These are phyloP conservation scores for Carnegiea gigantea DNA, from an alignment of 179 eudicot genomes.

Conservation along the genomic window DNA sequence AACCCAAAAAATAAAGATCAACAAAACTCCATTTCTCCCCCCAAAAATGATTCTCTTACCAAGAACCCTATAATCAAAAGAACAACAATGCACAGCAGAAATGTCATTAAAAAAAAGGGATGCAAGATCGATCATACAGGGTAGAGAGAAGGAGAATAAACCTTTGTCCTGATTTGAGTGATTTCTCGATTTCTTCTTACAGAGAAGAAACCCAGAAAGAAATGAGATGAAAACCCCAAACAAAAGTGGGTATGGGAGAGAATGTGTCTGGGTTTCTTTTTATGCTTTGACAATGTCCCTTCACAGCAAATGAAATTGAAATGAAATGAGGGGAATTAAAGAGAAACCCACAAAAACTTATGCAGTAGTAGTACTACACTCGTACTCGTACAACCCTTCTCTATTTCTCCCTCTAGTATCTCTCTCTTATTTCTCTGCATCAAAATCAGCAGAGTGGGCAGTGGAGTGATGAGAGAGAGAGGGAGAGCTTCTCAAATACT, in stretches of 20 bases:
- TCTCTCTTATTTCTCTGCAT: conserved; percentile 32
- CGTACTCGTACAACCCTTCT: not conserved
- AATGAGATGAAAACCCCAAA: conserved; percentile 3
- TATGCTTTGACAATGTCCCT: not conserved
- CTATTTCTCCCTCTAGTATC: conserved; percentile 31
- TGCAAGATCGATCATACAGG: not conserved
- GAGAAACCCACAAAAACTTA: conserved; percentile 30
- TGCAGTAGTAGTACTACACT: conserved; percentile 25
- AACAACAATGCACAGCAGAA: not conserved
- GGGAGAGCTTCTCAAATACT: conserved; percentile 42
- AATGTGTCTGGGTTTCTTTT: not conserved
- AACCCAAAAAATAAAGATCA: not conserved
- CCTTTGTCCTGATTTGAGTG: not conserved
- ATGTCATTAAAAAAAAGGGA: not conserved
- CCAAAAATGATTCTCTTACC: no score
- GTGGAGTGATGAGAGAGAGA: conserved; percentile 1
- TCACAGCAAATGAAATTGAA: conserved; percentile 14
- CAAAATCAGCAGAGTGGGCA: conserved; percentile 6
- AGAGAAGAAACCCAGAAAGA: not conserved
- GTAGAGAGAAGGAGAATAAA: not conserved
- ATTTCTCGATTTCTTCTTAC: not conserved
- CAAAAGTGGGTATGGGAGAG: not conserved
- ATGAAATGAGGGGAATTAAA: not conserved
- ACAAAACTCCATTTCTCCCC: not conserved
- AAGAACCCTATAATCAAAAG: conserved; percentile 7